Evolutionary conservation across 495 filamentous ascomycete species (phyloP).

Genomic region (Aspergillus sclerotioniger): DNA sequence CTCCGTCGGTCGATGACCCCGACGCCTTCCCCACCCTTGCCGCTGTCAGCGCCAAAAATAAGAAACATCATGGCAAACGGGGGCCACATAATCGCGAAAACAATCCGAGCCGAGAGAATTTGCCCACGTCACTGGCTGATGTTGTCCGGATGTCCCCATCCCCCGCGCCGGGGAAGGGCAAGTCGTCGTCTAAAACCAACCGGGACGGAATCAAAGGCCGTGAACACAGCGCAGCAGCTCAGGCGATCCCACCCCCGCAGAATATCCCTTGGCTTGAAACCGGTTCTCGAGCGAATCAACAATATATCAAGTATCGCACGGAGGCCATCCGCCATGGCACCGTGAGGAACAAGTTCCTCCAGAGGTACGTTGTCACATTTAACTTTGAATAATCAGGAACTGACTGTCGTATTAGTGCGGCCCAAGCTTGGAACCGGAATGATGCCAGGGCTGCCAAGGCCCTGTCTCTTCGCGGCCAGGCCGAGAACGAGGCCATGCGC

Average conservation of each 20-base stretch:
- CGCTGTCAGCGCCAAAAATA: conserved; percentile 73
- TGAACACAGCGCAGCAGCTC: conserved; percentile 76
- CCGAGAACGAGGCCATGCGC: conserved; percentile 94
- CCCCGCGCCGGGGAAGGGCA: conserved; percentile 54
- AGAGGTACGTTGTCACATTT: conserved; percentile 59
- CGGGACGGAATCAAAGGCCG: conserved; percentile 52
- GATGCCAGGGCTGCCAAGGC: conserved; percentile 96
- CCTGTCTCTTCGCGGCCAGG: conserved; percentile 87
- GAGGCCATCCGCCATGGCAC: conserved; percentile 97
- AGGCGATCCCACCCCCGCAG: conserved; percentile 80
- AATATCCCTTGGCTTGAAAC: conserved; percentile 98
- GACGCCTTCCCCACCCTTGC: conserved; percentile 96
- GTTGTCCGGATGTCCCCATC: conserved; percentile 92
- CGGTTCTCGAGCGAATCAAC: conserved; percentile 83
- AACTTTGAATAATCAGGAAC: conserved; percentile 22
- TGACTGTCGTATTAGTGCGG: conserved; percentile 59
- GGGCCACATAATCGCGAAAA: conserved; percentile 64
- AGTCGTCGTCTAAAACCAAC: conserved; percentile 43
- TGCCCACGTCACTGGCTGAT: conserved; percentile 84
- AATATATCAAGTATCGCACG: conserved; percentile 88
- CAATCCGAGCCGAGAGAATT: conserved; percentile 56
- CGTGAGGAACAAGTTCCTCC: conserved; percentile 93
- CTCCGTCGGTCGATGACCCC: conserved; percentile 84
- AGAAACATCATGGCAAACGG: conserved; percentile 89
- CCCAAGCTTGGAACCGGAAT: conserved; percentile 99